These are phyloP conservation scores for Gentiana macrophylla DNA, from an alignment of 257 asterid genomes.

Conservation along the genomic window DNA sequence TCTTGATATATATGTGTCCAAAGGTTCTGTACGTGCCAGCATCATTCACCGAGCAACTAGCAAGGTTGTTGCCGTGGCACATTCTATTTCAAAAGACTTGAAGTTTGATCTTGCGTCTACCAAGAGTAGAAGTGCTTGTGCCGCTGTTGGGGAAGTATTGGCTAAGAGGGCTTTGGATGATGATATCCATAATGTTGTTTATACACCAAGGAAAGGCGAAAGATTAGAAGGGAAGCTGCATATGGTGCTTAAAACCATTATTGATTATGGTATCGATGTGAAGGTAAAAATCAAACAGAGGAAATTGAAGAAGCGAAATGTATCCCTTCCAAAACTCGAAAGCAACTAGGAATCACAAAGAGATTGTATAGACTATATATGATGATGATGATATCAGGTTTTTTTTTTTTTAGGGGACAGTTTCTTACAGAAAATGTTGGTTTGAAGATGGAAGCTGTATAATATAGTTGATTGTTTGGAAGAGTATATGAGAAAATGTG, in stretches of 20 bases:
- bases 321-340: slow-evolving; percentile 11
- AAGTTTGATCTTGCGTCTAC: slow-evolving; percentile 66
- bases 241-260: slow-evolving; percentile 51
- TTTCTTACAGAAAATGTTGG: too few relatives aligned
- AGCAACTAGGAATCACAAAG: slow-evolving; percentile 1
- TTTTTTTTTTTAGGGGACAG: too few relatives aligned
- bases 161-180: slow-evolving; percentile 80
- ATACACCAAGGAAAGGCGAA: slow-evolving; percentile 69
- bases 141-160: slow-evolving; percentile 50
- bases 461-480: too few relatives aligned
- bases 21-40: slow-evolving; percentile 76
- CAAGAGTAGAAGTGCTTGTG: slow-evolving; percentile 57
- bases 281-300: slow-evolving; percentile 74
- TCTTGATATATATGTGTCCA: slow-evolving; percentile 58
- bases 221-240: slow-evolving; percentile 61
- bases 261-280: slow-evolving; percentile 55
- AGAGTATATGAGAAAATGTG: too few relatives aligned
- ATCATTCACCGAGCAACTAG: slow-evolving; percentile 76
- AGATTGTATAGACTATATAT: too few relatives aligned
- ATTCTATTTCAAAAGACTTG: slow-evolving; percentile 87
- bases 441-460: too few relatives aligned
- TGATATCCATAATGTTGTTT: slow-evolving; percentile 67
- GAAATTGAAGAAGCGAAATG: slow-evolving; percentile 24
- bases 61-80: slow-evolving; percentile 71
- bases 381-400: too few relatives aligned